Percentiles rank a stretch among this genome's conserved stretches.
phyloP scores from a whole-genome alignment of 257 asterid genomes.

The Salvia hispanica region DNA sequence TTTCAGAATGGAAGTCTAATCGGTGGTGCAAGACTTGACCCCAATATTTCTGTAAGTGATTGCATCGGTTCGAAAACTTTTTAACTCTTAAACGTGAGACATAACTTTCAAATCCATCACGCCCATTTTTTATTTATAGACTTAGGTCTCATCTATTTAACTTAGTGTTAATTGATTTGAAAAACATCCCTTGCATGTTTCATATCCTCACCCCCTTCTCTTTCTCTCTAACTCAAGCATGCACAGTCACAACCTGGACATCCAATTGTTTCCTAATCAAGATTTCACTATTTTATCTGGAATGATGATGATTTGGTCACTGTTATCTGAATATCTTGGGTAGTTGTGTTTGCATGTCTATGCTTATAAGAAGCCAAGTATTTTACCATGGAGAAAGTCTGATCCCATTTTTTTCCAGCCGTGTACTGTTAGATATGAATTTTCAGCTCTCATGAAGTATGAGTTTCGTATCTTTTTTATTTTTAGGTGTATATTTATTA shows the following conservation, averaged over 20 bases:
- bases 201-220: neutral
- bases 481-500: too few species aligned
- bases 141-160: neutral
- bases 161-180: too few species aligned
- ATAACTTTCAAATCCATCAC: constrained; percentile 5
- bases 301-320: neutral
- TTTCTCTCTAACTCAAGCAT: neutral
- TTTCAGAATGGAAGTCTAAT: constrained; percentile 69
- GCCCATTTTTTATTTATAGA: neutral
- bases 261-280: neutral
- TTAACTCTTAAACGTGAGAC: constrained; percentile 11
- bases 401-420: neutral
- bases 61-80: neutral
- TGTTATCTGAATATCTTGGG: neutral
- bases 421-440: neutral
- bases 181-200: neutral
- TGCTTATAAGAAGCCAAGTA: neutral
- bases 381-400: neutral
- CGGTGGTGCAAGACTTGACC: constrained; percentile 77
- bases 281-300: neutral
- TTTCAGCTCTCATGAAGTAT: neutral
- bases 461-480: constrained; percentile 12
- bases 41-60: constrained; percentile 60
- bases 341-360: neutral
- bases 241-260: neutral